Conservation (phyloP, 345 rosid genomes). For the Linum usitatissimum region DNA sequence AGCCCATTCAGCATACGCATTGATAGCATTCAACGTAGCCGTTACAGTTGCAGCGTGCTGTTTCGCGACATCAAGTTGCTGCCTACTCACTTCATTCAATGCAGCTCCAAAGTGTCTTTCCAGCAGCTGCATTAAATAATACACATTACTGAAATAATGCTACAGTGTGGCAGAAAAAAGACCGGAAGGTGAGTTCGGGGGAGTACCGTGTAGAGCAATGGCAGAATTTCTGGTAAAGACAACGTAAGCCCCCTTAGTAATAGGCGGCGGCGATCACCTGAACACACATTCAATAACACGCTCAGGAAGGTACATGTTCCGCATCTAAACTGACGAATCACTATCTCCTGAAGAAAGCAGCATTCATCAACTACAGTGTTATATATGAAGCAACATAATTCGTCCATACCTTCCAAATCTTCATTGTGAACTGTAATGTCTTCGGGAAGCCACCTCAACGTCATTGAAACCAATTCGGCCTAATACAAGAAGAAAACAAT, state of each 20-base stretch:
- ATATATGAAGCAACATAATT: not conserved
- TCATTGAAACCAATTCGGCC: conserved; percentile 89
- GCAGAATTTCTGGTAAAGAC: conserved; percentile 83
- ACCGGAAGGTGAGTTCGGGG: conserved; percentile 7
- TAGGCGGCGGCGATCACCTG: conserved; percentile 85
- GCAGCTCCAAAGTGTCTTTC: conserved; percentile 84
- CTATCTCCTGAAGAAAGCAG: not conserved
- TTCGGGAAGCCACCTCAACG: conserved; percentile 96
- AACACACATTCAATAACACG: conserved; percentile 17
- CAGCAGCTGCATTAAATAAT: conserved; percentile 43
- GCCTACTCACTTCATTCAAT: conserved; percentile 48
- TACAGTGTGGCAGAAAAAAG: not conserved
- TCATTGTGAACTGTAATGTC: conserved; percentile 97
- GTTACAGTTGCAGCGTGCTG: conserved; percentile 80
- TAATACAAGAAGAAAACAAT: conserved; percentile 15
- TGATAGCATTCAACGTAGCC: conserved; percentile 70
- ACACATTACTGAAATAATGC: conserved; percentile 16
- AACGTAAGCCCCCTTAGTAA: conserved; percentile 70
- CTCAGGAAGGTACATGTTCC: not conserved
- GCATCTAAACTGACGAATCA: not conserved
- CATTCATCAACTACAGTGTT: not conserved
- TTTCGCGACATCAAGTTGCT: conserved; percentile 62
- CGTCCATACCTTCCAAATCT: conserved; percentile 73
- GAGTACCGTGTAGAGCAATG: conserved; percentile 63
- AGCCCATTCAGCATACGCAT: conserved; percentile 97